Base-by-base conservation (phyloP, 345 rosid genomes). In the Acer yangbiense region DNA sequence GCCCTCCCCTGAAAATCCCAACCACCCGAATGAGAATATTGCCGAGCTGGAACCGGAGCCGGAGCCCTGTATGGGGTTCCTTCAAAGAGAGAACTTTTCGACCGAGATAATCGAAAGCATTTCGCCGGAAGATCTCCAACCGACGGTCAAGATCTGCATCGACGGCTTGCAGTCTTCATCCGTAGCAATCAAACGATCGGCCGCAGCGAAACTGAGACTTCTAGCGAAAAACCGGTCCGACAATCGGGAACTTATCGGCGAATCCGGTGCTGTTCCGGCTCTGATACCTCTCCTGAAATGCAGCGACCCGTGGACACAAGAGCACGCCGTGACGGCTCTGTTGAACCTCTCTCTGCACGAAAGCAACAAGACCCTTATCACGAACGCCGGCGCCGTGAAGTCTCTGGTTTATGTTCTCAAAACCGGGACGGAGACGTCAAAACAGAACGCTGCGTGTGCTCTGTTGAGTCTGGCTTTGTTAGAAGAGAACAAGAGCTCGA, bases 81-180 rank as follows among this genome's bases (percentile, higher is more conserved):
- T 96, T 11, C 90, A 89, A 85, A 87, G 98, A 52, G 98, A 94
- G 72, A 86, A 61, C 67, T 96, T 96, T 85, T 96, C 98, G 0
- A 90, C 97, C 9, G 99, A 96, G 85, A 93, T 96, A 61, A 90
- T 93, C 7, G 99, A 96, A 86, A 85, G 93, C 82, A 93, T 93
- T 61, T 94, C 98, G 52, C 97, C 99, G 2, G 99, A 96, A 78
- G 99, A 96, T 89, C 98, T 96, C 11, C 97, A 89, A 72, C 99
- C 98, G 48, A 92, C 98, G 6, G 95, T 96, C 76, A 91, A 92
- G 89, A 91, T 92, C 85, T 96, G 99, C 76, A 82, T 94, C 68
- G 97, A 89, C 43, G 94, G 97, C 10, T 91, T 96, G 57, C 89
- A 70, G 11, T 96, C 99, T 0, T 29, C 89, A 21, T 94, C 99